Conservation (phyloP, 73 alveolate species). For the Paramecium primaurelia region DNA sequence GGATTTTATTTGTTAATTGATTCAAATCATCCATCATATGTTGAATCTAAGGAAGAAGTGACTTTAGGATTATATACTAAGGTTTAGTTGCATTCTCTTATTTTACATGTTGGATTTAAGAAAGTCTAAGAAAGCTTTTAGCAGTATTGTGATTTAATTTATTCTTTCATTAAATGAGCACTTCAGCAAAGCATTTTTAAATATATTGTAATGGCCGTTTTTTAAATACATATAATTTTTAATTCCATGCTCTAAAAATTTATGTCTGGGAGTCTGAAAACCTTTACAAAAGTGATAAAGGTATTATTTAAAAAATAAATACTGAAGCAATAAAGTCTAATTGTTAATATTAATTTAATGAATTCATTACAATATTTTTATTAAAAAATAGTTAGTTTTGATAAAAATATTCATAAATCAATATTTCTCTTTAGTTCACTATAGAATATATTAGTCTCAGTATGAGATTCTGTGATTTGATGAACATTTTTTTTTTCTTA, state of each 20-base stretch:
- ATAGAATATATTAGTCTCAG: background rate
- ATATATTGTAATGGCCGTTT: conserved; percentile 19
- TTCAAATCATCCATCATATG: background rate
- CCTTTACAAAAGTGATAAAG: background rate
- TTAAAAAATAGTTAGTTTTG: background rate
- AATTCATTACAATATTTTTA: background rate
- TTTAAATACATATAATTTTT: background rate
- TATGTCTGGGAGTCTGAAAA: background rate
- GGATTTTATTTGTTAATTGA: background rate
- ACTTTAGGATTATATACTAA: background rate
- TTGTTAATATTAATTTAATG: background rate
- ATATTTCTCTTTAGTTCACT: background rate
- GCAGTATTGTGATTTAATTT: background rate
- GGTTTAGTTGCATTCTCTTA: background rate
- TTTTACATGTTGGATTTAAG: background rate
- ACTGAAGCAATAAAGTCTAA: background rate
- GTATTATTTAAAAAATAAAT: background rate
- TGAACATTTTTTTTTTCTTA: background rate
- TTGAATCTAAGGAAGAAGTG: background rate
- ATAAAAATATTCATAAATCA: background rate
- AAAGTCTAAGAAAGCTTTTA: background rate
- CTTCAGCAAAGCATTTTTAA: conserved; percentile 77
- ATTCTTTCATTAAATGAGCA: background rate
- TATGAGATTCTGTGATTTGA: background rate
- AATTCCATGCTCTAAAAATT: background rate